Base-by-base conservation (phyloP, 352 stramenopile genomes). In the Phytophthora citrophthora region DNA sequence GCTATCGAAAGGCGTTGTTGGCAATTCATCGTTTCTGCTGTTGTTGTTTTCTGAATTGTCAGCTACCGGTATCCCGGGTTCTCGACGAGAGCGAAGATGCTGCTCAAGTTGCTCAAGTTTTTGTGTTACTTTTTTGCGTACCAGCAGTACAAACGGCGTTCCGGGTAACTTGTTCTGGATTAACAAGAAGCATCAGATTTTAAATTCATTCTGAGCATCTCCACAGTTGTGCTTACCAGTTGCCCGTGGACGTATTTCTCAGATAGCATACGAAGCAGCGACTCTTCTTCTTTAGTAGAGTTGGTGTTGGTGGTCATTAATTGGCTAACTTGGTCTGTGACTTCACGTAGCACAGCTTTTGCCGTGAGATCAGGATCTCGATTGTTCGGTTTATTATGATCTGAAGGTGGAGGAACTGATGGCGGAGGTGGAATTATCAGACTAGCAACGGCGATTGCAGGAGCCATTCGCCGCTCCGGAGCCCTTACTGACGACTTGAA, bases 71-170 rank as follows among this genome's bases (percentile, higher is more conserved):
- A 49, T 63, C 15, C 58, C 13, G 5, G 20, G 2, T 7, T 45
- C 27, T 26, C 29, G 45, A 7, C 45, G 52, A 60, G 52, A 36
- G 13, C 15, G 15, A 38, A 66, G 16, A 38, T 49, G 36, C 3
- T 49, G 16, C 31, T 67, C 54, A 16, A 89, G 62, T 20, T 76
- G 73, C 11, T 81, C 59, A 38, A 90, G 74, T 41, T 80, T 81
- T 38, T 82, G 72, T 31, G 76, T 60, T 27, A 68, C 64, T 32
- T 88, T 90, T 26, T 61, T 64, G 10, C 70, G 65, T 15, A 66
- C 71, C 16, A 88, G 54, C 48, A 74, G 55, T 53, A 89, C 80
- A 55, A 89, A 88, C 26, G 78, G 76, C 13, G 80, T 88, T 18
- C 45, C 59, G 12, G 73, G 56, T 15, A 89, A 65, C 24, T 73